These are phyloP conservation scores for Mucor circinelloides DNA, from an alignment of 371 early-diverging fungal species.

Conservation along the genomic window DNA sequence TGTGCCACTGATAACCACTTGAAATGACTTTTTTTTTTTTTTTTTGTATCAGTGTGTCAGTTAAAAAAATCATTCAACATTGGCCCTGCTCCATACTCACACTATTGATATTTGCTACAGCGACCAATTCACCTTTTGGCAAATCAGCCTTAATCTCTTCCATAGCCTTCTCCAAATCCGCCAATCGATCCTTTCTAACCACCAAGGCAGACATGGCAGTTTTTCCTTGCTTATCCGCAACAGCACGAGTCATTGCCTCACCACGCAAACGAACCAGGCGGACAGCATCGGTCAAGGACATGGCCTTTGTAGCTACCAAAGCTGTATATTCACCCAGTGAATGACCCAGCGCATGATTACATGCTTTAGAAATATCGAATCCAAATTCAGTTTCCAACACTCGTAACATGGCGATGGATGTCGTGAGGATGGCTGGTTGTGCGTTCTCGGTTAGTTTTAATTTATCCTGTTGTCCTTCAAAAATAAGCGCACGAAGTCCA, in stretches of 20 bases:
- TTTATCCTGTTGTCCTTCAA: conserved; percentile 78
- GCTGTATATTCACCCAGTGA: conserved; percentile 96
- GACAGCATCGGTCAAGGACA: conserved; percentile 82
- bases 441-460: conserved; percentile 89
- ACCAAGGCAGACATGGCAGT: conserved; percentile 92
- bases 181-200: conserved; percentile 72
- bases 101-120: conserved; percentile 90
- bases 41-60: too few relatives aligned
- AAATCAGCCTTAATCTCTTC: conserved; percentile 63
- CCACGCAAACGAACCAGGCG: conserved; percentile 85
- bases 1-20: conserved; percentile 93
- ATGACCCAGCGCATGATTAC: conserved; percentile 86
- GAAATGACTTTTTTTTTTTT: conserved; percentile 63
- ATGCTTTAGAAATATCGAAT: conserved; percentile 72
- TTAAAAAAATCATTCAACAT: neutral
- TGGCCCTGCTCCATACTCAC: conserved; percentile 34
- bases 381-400: conserved; percentile 85
- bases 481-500: conserved; percentile 74
- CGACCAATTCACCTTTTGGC: conserved; percentile 71
- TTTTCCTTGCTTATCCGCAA: conserved; percentile 60
- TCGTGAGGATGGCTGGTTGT: conserved; percentile 93
- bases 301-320: conserved; percentile 76
- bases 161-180: conserved; percentile 69
- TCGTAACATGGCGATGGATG: conserved; percentile 86
- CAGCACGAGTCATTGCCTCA: conserved; percentile 83